Conservation (phyloP, 352 stramenopile genomes). For the Pythium aphanidermatum region DNA sequence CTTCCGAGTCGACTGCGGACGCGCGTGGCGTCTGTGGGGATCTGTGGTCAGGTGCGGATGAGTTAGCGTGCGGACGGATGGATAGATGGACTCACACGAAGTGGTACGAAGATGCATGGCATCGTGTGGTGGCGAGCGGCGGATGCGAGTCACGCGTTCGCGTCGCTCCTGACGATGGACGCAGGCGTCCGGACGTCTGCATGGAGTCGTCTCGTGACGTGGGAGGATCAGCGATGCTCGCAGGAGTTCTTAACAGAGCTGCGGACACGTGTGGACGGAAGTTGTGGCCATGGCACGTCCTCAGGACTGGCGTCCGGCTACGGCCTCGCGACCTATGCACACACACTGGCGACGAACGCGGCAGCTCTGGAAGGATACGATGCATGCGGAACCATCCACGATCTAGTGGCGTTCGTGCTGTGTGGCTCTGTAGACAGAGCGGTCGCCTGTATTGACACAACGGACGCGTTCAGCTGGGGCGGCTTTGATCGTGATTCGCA, state of each 20-base stretch:
- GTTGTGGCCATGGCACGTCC: not conserved
- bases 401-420: slow-evolving; percentile 70
- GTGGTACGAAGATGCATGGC: slow-evolving; percentile 61
- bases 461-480: slow-evolving; percentile 74
- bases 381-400: slow-evolving; percentile 73
- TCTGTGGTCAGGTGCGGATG: slow-evolving; percentile 58
- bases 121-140: slow-evolving; percentile 76
- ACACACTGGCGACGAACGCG: slow-evolving; percentile 34
- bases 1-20: slow-evolving; percentile 22
- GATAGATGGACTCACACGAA: not conserved
- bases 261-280: slow-evolving; percentile 7
- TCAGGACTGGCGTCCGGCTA: slow-evolving; percentile 55
- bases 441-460: slow-evolving; percentile 59
- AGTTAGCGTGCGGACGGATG: not conserved
- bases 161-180: slow-evolving; percentile 1
- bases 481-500: slow-evolving; percentile 36
- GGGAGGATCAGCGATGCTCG: slow-evolving; percentile 75
- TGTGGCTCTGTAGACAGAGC: slow-evolving; percentile 36
- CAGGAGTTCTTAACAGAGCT: slow-evolving; percentile 39
- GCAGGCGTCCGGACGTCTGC: slow-evolving; percentile 8
- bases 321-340: slow-evolving; percentile 59
- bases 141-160: slow-evolving; percentile 24
- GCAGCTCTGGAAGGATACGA: slow-evolving; percentile 43
- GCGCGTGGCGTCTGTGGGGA: slow-evolving; percentile 37
- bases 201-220: slow-evolving; percentile 71